Conservation (phyloP, 345 rosid genomes). For the Schrenkiella parvula region DNA sequence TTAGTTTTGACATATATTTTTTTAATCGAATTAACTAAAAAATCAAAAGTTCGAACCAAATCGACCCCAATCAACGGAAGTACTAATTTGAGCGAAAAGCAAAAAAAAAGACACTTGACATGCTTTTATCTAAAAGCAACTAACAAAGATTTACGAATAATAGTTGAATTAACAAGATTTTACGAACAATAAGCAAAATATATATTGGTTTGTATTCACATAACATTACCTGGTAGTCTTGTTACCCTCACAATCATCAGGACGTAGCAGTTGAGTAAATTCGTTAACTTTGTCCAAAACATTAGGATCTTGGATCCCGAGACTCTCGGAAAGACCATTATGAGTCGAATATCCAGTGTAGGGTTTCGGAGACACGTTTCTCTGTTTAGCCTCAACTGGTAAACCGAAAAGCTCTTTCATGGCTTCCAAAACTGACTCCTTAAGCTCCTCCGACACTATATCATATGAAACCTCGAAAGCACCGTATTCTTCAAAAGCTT, state of each 20-base stretch:
- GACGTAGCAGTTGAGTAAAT: constrained; percentile 5
- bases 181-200: neutral
- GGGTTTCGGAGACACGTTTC: constrained; percentile 2
- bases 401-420: constrained; percentile 14
- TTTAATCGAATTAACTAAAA: too few species aligned
- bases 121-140: neutral
- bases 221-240: neutral
- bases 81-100: too few species aligned
- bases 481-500: constrained; percentile 23
- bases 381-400: constrained; percentile 17
- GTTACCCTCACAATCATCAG: constrained; percentile 6
- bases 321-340: constrained; percentile 17
- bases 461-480: constrained; percentile 10
- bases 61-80: too few species aligned
- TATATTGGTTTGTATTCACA: neutral
- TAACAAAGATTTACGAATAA: neutral
- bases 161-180: neutral
- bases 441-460: constrained; percentile 9
- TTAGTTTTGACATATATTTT: too few species aligned
- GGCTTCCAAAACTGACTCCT: neutral
- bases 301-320: constrained; percentile 5
- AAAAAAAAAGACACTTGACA: neutral
- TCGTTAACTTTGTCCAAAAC: neutral
- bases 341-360: constrained; percentile 3
- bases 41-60: too few species aligned